phyloP scores from a whole-genome alignment of 1,284 basidiomycete genomes.

The Sporisorium exsertum region DNA sequence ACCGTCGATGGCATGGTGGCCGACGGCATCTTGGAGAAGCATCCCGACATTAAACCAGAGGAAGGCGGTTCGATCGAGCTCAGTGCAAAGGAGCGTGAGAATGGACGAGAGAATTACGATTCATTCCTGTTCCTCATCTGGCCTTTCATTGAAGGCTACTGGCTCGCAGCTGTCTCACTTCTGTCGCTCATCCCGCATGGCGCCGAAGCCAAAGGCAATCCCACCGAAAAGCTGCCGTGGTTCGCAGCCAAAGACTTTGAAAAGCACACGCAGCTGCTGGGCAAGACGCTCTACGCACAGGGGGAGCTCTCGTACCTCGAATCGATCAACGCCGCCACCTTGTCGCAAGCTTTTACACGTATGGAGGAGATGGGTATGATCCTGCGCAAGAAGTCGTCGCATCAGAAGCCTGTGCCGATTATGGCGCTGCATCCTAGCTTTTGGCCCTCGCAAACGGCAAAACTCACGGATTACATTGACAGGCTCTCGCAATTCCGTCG shows the following conservation, averaged over 20 bases:
- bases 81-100: slow-evolving; percentile 57
- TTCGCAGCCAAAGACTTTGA: slow-evolving; percentile 68
- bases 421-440: slow-evolving; percentile 68
- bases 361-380: slow-evolving; percentile 64
- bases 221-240: slow-evolving; percentile 61
- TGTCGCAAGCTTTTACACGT: slow-evolving; percentile 58
- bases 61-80: slow-evolving; percentile 48
- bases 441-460: slow-evolving; percentile 55
- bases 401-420: slow-evolving; percentile 65
- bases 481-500: slow-evolving; percentile 66
- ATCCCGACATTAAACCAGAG: slow-evolving; percentile 34
- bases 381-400: slow-evolving; percentile 52
- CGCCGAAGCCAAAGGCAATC: slow-evolving; percentile 28
- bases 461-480: slow-evolving; percentile 65
- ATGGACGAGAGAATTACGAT: slow-evolving; percentile 68
- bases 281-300: slow-evolving; percentile 69
- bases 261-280: slow-evolving; percentile 67
- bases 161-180: slow-evolving; percentile 69
- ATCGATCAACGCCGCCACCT: slow-evolving; percentile 61
- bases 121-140: slow-evolving; percentile 64
- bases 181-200: slow-evolving; percentile 63
- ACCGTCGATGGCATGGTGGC: slow-evolving; percentile 56
- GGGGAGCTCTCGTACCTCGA: slow-evolving; percentile 69
- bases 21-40: slow-evolving; percentile 39
- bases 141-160: slow-evolving; percentile 68